phyloP scores from a whole-genome alignment of 2,329 filamentous ascomycete genomes.

The Fusarium falciforme region DNA sequence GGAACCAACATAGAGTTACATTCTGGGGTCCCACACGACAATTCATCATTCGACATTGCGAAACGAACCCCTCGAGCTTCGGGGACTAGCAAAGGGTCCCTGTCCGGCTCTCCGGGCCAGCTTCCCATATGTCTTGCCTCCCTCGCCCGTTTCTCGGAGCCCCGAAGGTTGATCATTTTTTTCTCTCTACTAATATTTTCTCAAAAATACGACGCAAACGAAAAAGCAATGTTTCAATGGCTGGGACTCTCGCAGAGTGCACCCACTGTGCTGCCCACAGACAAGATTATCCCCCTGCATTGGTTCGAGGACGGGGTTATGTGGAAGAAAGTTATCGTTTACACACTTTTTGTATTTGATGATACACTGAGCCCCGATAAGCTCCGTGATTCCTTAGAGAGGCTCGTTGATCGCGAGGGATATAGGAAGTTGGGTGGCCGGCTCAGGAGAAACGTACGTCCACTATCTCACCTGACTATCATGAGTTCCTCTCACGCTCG shows the following conservation, averaged over 20 bases:
- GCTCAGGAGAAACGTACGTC: background rate
- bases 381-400: background rate
- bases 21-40: background rate
- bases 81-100: background rate
- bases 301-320: slow-evolving; percentile 44
- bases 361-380: slow-evolving; percentile 27
- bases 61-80: background rate
- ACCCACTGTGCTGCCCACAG: slow-evolving; percentile 4
- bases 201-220: background rate
- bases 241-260: background rate
- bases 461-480: background rate
- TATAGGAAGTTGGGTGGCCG: slow-evolving; percentile 9
- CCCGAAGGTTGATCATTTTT: background rate
- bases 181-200: background rate
- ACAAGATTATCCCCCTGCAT: slow-evolving; percentile 39
- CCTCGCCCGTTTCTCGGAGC: background rate
- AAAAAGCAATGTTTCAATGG: background rate
- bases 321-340: slow-evolving; percentile 36
- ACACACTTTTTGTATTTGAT: slow-evolving; percentile 44
- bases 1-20: background rate
- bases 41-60: background rate
- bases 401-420: background rate
- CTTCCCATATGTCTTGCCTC: background rate
- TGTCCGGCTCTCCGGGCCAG: background rate
- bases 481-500: background rate